Base-by-base conservation (phyloP, 768 basidiomycete genomes). In the Collybiopsis confluens region DNA sequence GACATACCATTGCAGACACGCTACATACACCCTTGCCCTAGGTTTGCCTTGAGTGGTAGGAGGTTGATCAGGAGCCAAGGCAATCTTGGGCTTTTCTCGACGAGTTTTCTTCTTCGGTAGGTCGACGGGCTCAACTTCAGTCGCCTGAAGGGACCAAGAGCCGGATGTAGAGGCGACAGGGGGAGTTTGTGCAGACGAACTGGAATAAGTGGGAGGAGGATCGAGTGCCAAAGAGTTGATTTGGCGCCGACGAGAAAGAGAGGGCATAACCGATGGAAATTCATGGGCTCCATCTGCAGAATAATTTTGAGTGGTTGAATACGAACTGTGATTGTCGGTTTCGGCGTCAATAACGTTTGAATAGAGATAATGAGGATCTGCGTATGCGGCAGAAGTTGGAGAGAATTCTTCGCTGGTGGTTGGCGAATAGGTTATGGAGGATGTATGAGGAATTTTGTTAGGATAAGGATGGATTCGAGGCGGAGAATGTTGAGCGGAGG, bases 31-130 rank as follows among this genome's bases (percentile, higher is more conserved):
- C 27, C 90, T 78, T 18, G 81, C 78, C 18, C 90, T 77, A 18
- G 80, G 83, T 59, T 80, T 89, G n/a, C 90, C 90, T 65, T 90
- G 86, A 0, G 87, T 86, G 0, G 89, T 91, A 41, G 86, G 81
- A 2, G 89, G 89, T 61, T 91, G 89, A 62, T 86, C 85, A 3
- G 85, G 75, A 2, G 88, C 83, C 30, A 90, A 79, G 42, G 81
- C 82, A 46, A 90, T 85, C 40, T 66, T 80, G 23, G 78, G 75
- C 58, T 83, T 81, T 61, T 78, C 75, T 45, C 79, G 76, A 41
- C 81, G 74, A 13, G 71, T 21, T 56, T 81, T 85, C 20, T 59
- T 66, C 42, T 55, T 47, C 2, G 57, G 54, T 16, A 23, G 28
- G 24, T 45, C 11, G 16, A 20, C 38, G 13, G 36, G 18, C 20